Conservation (phyloP, 768 basidiomycete species). For the Lentinula edodes region DNA sequence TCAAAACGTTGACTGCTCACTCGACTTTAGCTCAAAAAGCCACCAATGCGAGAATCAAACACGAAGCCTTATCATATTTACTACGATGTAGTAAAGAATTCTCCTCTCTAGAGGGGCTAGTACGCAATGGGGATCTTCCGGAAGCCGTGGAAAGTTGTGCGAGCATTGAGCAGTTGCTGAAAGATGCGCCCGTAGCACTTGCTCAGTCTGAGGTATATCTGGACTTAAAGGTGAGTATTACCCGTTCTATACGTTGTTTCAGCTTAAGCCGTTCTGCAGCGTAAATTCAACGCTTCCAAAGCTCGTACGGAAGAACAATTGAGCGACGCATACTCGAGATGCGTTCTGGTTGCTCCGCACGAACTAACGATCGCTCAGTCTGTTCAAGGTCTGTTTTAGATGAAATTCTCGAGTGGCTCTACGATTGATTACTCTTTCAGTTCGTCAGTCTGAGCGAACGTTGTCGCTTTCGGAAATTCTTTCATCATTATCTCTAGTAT, state of each 20-base stretch:
- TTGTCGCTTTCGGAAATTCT: conserved; percentile 52
- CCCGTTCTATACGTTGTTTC: conserved; percentile 6
- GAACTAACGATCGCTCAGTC: conserved; percentile 45
- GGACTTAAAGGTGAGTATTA: conserved; percentile 53
- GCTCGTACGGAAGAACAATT: conserved; percentile 69
- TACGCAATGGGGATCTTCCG: conserved; percentile 55
- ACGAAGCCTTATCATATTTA: conserved; percentile 51
- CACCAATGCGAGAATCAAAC: conserved; percentile 44
- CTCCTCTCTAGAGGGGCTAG: conserved; percentile 35
- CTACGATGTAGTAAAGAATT: conserved; percentile 45
- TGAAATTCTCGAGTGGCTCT: neutral
- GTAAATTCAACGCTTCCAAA: conserved; percentile 45
- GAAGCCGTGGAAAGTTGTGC: conserved; percentile 49
- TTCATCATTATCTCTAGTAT: conserved; percentile 48
- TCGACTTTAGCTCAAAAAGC: conserved; percentile 58
- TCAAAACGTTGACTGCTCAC: conserved; percentile 54
- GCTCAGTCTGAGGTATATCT: conserved; percentile 42
- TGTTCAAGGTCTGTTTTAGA: conserved; percentile 35
- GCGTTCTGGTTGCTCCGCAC: conserved; percentile 45
- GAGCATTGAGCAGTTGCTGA: conserved; percentile 38
- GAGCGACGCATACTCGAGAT: conserved; percentile 58
- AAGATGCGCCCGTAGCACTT: conserved; percentile 45
- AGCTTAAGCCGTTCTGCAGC: conserved; percentile 30
- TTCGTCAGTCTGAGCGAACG: conserved; percentile 47
- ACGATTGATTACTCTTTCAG: conserved; percentile 27